phyloP scores from a whole-genome alignment of 2,329 filamentous ascomycete genomes.

The Ceratocystis destructans region DNA sequence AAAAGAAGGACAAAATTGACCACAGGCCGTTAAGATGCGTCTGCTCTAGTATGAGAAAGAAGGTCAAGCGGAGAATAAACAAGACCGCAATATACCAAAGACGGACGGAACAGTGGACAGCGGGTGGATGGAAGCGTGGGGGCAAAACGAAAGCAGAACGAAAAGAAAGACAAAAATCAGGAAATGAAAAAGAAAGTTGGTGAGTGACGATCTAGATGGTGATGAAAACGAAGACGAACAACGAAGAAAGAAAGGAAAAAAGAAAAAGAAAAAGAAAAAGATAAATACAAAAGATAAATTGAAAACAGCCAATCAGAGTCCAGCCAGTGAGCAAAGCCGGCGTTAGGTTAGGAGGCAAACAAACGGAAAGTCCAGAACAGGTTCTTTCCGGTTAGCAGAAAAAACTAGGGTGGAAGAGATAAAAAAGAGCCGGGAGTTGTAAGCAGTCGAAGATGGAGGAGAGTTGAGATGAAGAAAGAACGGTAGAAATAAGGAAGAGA shows the following conservation, averaged over 20 bases:
- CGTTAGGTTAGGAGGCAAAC: not conserved
- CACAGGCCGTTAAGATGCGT: not conserved
- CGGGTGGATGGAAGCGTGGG: too few relatives aligned
- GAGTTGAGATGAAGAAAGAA: slow-evolving; percentile 11
- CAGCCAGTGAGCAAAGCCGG: not conserved
- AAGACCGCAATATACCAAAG: too few relatives aligned
- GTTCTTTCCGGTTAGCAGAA: not conserved
- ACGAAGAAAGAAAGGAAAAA: not conserved
- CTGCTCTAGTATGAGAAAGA: too few relatives aligned
- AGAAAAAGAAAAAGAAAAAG: not conserved
- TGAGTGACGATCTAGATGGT: not conserved
- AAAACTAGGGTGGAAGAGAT: not conserved
- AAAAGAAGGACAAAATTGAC: not conserved
- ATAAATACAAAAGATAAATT: not conserved
- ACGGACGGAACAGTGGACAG: too few relatives aligned
- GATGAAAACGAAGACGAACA: not conserved
- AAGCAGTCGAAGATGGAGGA: slow-evolving; percentile 1
- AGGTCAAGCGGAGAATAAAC: too few relatives aligned
- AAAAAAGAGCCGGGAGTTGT: not conserved
- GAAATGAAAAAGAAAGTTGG: not conserved
- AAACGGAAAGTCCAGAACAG: not conserved
- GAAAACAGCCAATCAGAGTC: not conserved
- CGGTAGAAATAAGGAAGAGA: not conserved
- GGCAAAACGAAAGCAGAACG: not conserved
- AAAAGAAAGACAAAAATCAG: not conserved